Conservation (phyloP, 164 flowering plant species). For the Stephania japonica region DNA sequence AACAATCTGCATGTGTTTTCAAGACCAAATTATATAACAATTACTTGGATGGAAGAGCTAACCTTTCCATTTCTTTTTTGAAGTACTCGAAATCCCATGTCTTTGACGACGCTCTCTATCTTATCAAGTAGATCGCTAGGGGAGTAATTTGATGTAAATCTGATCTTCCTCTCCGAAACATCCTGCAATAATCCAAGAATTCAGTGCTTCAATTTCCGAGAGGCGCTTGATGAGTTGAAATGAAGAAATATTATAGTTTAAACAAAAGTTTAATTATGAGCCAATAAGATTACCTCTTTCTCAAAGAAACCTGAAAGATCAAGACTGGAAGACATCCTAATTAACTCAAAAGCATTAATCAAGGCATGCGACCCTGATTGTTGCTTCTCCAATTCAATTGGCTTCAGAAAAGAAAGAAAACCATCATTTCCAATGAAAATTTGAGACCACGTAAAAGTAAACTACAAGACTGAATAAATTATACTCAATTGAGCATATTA, state of each 20-base stretch:
- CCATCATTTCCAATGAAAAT: constrained; percentile 3
- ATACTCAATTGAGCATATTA: background rate
- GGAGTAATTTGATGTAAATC: constrained; percentile 75
- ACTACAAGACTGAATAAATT: background rate
- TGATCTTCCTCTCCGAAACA: constrained; percentile 81
- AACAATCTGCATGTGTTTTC: background rate
- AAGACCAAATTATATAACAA: background rate
- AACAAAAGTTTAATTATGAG: background rate
- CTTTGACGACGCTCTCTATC: constrained; percentile 57
- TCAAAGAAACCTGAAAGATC: constrained; percentile 98
- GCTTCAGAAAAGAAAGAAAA: constrained; percentile 24
- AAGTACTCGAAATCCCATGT: constrained; percentile 65
- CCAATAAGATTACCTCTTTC: constrained; percentile 55
- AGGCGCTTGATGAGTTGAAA: background rate
- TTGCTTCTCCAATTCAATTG: constrained; percentile 33
- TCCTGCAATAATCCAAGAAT: constrained; percentile 39
- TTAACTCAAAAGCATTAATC: constrained; percentile 91
- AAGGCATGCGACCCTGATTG: constrained; percentile 42
- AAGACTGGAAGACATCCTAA: constrained; percentile 90
- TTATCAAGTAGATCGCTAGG: constrained; percentile 60
- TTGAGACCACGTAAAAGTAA: background rate
- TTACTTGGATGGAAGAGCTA: constrained; percentile 12
- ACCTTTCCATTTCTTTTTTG: constrained; percentile 78
- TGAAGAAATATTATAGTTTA: background rate
- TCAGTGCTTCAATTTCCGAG: background rate